Evolutionary conservation across 2,329 filamentous ascomycete genomes (phyloP), one percentile per base, ranked within the genome.

Genomic region (Claviceps spartinae): DNA sequence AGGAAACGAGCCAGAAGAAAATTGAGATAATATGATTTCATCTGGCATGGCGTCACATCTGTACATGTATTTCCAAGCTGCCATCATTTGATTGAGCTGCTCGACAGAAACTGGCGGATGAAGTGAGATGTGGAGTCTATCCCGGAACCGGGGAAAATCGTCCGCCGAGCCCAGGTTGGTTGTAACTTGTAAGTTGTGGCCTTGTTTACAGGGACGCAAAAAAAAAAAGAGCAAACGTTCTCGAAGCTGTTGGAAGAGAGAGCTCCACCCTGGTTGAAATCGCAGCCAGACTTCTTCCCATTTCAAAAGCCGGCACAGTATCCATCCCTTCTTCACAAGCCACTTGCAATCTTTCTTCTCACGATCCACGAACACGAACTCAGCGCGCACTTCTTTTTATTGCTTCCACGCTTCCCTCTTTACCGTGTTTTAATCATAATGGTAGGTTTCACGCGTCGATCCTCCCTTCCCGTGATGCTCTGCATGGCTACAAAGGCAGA

Each of bases 241-340:
- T 69, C 65, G 67, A 69, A 69, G 67, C 64, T 67, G 59, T 68
- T 69, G 54, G 67, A 67, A 67, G 57, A 61, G 57, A 61, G 57
- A 66, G 63, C 59, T 63, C 65, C 65, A 64, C 61, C 54, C 26
- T 34, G 26, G 4, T 47, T 55, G 16, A 16, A 50, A 46, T 49
- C 22, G 30, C 42, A 44, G 30, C 9, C 30, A 34, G 30, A 38
- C 47, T 42, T 36, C 45, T 42, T 18, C 24, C 24, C 34, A 11
- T 38, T 42, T 41, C 47, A 5, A 20, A 43, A 46, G 26, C 46
- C 42, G 7, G 42, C 22, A n/a, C 18, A 4, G 30, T 11, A 34
- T n/a, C 49, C 11, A 34, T n/a, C 49, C n/a, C 49, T 49, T 49
- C 46, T 37, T 18, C 41, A 41, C 47, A 43, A 41, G 11, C 26